A percentile compares a stretch with the other conserved stretches of the same genome.
Conservation (phyloP, 495 filamentous ascomycete genomes). For the Hypoxylon intermedium region DNA sequence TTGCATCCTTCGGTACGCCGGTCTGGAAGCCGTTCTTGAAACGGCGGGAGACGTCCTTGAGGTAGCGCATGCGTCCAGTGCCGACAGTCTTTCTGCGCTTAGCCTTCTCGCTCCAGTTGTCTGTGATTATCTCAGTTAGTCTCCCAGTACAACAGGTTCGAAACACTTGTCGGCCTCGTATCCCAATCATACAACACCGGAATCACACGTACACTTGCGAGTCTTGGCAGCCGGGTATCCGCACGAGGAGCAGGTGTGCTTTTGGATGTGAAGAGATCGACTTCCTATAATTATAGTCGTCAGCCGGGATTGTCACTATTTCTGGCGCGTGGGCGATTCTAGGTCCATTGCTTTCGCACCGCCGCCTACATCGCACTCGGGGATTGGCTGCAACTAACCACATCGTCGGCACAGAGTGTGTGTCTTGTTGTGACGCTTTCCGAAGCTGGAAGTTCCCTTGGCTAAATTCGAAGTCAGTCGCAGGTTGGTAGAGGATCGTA, state of each 20-base stretch:
- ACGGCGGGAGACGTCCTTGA: conserved; percentile 85
- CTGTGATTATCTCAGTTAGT: conserved; percentile 56
- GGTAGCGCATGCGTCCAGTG: conserved; percentile 88
- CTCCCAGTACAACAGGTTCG: conserved; percentile 3
- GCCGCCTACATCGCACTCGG: background rate
- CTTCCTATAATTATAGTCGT: conserved; percentile 64
- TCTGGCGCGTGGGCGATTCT: background rate
- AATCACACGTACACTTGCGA: conserved; percentile 88
- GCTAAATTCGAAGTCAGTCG: conserved; percentile 53
- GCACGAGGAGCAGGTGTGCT: conserved; percentile 96
- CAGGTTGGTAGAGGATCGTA: conserved; percentile 2
- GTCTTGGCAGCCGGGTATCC: conserved; percentile 97
- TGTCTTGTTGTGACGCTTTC: conserved; percentile 99
- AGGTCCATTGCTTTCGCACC: background rate
- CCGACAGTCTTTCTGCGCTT: conserved; percentile 99
- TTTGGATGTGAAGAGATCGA: conserved; percentile 98
- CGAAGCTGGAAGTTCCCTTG: conserved; percentile 97
- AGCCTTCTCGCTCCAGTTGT: conserved; percentile 99
- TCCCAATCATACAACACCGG: background rate
- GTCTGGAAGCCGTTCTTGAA: conserved; percentile 97
- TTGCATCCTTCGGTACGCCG: conserved; percentile 84
- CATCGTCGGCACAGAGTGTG: conserved; percentile 99
- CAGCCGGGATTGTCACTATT: conserved; percentile 32
- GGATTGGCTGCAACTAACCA: conserved; percentile 67
- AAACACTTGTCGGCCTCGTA: background rate